Percentiles rank a stretch among this genome's conserved stretches.
Conservation (phyloP, 1,139 yeast species). For the Scheffersomyces titani region DNA sequence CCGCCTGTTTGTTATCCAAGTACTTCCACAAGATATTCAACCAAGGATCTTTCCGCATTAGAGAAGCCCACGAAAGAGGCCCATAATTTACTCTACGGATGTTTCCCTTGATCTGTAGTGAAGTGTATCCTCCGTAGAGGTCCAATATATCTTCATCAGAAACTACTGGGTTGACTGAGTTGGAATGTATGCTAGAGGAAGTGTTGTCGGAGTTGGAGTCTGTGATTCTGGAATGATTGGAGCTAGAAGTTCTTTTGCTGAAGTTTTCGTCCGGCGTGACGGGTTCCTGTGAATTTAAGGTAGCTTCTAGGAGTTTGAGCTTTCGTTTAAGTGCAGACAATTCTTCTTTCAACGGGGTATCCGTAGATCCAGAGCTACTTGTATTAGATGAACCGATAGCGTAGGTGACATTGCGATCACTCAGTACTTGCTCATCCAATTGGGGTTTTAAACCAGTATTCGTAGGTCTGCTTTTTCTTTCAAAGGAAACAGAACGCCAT, state of each 20-base stretch:
- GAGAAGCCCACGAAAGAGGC: conserved; percentile 24
- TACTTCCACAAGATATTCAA: conserved; percentile 18
- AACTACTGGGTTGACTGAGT: conserved; percentile 1
- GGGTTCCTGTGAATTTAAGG: conserved; percentile 3
- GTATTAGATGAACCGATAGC: background rate
- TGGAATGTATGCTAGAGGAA: background rate
- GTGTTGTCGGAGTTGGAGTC: background rate
- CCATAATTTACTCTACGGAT: conserved; percentile 21
- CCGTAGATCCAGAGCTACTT: background rate
- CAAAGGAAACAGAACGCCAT: conserved; percentile 11
- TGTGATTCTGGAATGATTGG: background rate
- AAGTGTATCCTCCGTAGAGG: conserved; percentile 33
- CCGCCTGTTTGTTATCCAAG: conserved; percentile 8
- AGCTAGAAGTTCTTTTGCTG: background rate
- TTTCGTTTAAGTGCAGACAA: conserved; percentile 8
- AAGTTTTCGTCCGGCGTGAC: background rate
- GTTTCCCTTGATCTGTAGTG: conserved; percentile 20
- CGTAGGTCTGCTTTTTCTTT: background rate
- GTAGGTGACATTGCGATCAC: background rate
- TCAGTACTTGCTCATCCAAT: background rate
- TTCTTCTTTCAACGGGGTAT: conserved; percentile 6
- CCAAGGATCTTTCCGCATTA: conserved; percentile 24
- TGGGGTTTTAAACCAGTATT: background rate
- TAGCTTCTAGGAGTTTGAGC: conserved; percentile 9
- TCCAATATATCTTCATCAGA: conserved; percentile 22